phyloP scores from a whole-genome alignment of 768 basidiomycete genomes.

The Pleurotus sapidus region DNA sequence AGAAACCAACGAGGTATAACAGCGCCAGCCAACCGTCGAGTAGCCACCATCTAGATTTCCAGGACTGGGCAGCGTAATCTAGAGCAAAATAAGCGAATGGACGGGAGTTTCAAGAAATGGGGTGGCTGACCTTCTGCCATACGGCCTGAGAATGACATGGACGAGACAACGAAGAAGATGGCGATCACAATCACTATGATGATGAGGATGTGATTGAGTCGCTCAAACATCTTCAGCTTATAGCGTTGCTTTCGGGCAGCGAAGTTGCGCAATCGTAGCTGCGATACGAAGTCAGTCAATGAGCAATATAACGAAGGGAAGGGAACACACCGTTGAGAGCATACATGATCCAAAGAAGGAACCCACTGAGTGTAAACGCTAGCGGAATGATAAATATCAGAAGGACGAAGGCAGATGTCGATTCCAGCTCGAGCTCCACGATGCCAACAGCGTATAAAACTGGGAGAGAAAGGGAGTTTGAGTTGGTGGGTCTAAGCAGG shows the following conservation, averaged over 20 bases:
- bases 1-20: constrained; percentile 82
- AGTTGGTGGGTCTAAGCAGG: not conserved
- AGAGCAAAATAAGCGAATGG: not conserved
- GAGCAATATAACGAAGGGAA: too few species aligned
- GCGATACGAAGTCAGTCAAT: constrained; percentile 9
- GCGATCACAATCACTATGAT: constrained; percentile 77
- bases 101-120: too few species aligned
- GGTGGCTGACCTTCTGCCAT: constrained; percentile 73
- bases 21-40: constrained; percentile 93
- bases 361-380: constrained; percentile 92
- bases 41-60: constrained; percentile 93
- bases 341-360: constrained; percentile 95
- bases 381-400: constrained; percentile 92
- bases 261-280: constrained; percentile 89
- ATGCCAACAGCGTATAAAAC: constrained; percentile 94
- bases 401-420: constrained; percentile 80
- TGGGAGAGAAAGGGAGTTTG: constrained; percentile 21
- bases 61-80: constrained; percentile 93
- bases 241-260: constrained; percentile 82
- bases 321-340: constrained; percentile 68
- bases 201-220: constrained; percentile 82
- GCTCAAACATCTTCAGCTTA: constrained; percentile 87
- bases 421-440: constrained; percentile 89
- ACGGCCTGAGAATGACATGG: constrained; percentile 87
- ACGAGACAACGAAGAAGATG: constrained; percentile 91